Conservation (phyloP, 192 early-diverging fungal species). For the Kappamyces sp. region DNA sequence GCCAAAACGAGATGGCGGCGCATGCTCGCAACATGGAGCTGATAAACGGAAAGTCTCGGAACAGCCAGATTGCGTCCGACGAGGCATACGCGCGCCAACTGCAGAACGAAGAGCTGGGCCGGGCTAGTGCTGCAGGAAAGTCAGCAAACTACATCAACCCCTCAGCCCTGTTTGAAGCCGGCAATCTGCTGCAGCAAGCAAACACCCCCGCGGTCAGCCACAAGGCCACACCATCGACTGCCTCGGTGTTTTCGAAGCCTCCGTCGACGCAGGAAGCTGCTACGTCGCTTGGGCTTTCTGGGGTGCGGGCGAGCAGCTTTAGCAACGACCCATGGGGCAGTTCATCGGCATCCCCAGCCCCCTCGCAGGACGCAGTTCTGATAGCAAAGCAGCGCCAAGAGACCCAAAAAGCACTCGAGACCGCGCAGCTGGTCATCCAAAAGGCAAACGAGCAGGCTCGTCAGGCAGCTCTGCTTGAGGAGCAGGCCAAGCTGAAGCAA, state of each 20-base stretch:
- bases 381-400: slow-evolving; percentile 25
- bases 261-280: slow-evolving; percentile 15
- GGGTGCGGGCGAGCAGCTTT: not conserved
- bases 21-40: slow-evolving; percentile 34
- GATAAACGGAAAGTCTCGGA: slow-evolving; percentile 21
- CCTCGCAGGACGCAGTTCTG: slow-evolving; percentile 17
- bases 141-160: slow-evolving; percentile 17
- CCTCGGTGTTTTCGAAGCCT: not conserved
- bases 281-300: not conserved
- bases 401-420: slow-evolving; percentile 18
- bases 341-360: not conserved
- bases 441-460: slow-evolving; percentile 29
- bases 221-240: not conserved
- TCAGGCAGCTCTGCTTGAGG: slow-evolving; percentile 13
- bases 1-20: slow-evolving; percentile 39
- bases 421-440: slow-evolving; percentile 23
- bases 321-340: slow-evolving; percentile 25
- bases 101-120: slow-evolving; percentile 61
- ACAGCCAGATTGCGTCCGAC: slow-evolving; percentile 66
- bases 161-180: slow-evolving; percentile 18
- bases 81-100: slow-evolving; percentile 75
- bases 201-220: not conserved
- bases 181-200: slow-evolving; percentile 13
- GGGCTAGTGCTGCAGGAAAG: slow-evolving; percentile 11
- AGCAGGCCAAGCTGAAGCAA: slow-evolving; percentile 7